Conservation (phyloP, 768 basidiomycete species). For the Myochromella boudieri region DNA sequence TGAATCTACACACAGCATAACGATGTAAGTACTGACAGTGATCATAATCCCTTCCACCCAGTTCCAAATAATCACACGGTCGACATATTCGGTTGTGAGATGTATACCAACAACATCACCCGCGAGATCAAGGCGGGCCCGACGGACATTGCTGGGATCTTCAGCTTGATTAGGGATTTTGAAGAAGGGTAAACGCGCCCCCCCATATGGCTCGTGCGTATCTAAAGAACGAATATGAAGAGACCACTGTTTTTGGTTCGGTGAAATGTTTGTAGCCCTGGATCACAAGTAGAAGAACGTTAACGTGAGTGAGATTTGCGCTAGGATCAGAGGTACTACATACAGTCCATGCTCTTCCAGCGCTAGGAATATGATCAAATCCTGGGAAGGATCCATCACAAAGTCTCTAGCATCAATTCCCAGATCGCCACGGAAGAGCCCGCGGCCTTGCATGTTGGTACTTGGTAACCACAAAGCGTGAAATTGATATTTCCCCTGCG, state of each 20-base stretch:
- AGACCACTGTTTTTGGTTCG: no score
- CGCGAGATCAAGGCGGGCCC: conserved; percentile 41
- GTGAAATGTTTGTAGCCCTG: no score
- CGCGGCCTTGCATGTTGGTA: conserved; percentile 14
- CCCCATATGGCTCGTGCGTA: conserved; percentile 41
- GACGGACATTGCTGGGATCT: conserved; percentile 21
- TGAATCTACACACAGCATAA: no score
- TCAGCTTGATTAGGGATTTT: conserved; percentile 22
- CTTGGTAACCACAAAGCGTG: conserved; percentile 25
- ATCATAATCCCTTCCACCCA: conserved; percentile 19
- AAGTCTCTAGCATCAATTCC: conserved; percentile 50
- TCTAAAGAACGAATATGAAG: no score
- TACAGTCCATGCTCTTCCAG: conserved; percentile 23
- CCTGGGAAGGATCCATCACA: conserved; percentile 66
- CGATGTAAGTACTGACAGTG: conserved; percentile 3
- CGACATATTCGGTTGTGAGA: conserved; percentile 26
- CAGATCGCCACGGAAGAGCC: conserved; percentile 30
- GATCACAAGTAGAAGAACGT: no score
- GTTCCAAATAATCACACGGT: conserved; percentile 26
- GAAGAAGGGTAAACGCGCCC: conserved; percentile 30
- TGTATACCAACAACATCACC: conserved; percentile 54
- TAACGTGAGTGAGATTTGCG: no score
- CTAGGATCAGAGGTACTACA: conserved; percentile 14
- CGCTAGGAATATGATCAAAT: conserved; percentile 48
- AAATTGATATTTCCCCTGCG: conserved; percentile 19